Evolutionary conservation across 164 flowering plant species (phyloP), one percentile per base, ranked within the genome.

Genomic region (Platanus orientalis): DNA sequence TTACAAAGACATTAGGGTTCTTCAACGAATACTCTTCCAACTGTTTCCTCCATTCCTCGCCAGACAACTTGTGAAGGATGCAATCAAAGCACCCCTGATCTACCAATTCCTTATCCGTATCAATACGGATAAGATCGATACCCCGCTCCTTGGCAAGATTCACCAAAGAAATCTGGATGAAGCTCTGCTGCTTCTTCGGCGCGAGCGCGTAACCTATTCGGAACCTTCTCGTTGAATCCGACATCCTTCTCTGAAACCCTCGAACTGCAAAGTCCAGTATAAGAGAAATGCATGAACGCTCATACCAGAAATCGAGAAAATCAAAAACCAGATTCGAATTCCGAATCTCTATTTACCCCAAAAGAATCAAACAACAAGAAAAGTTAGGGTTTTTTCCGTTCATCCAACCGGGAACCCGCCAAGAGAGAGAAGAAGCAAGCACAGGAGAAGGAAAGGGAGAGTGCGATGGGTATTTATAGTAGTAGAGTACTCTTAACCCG

Each of bases 231-330:
- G 53, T 20, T 21, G 26, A 49, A 21, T 21, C 53, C 26, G 56
- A 26, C 56, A 53, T 53, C 32, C 30, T 26, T 27, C 56, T 26
- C 27, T 25, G 6, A 53, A 53, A 53, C 56, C 29, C 17, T 51
- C 54, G 28, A 50, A 21, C 32, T 53, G 56, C n/a, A 27, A 53
- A 26, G 20, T 19, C 19, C 56, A 13, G 6, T 6, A 53, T 27
- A 17, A 1, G n/a, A 16, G 27, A 26, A 53, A 53, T 27, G 32
- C 56, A 53, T 13, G 32, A 53, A 53, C 32, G 7, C 23, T 53
- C 56, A 53, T 53, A 53, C 56, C 56, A 53, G 32, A 53, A 53
- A 27, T 53, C 55, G 32, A 53, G 29, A 27, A 53, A 26, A 23
- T 6, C 7, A 13, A 11, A 53, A 16, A 53, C 56, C 56, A 53